Conservation (phyloP, 768 basidiomycete genomes). For the Tulasnella sp. region DNA sequence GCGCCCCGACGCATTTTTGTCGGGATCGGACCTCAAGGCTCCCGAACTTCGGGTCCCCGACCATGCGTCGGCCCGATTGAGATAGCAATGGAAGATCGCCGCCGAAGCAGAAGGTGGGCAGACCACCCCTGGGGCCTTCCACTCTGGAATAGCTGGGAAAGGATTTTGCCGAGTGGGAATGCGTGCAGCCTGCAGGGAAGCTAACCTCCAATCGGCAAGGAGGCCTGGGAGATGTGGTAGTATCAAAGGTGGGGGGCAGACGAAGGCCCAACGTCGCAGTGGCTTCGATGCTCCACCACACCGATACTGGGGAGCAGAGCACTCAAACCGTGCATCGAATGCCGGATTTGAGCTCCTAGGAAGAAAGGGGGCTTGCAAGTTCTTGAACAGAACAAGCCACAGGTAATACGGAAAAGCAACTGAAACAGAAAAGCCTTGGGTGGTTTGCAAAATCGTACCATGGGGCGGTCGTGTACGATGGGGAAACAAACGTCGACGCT, state of each 20-base stretch:
- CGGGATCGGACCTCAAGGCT: conserved; percentile 14
- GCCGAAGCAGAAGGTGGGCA: not conserved
- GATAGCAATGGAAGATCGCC: conserved; percentile 13
- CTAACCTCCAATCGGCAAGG: conserved; percentile 6
- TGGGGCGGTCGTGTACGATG: not conserved
- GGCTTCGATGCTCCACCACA: not conserved
- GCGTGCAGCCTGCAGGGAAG: conserved; percentile 1
- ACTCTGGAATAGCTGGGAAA: not conserved
- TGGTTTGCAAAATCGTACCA: not conserved
- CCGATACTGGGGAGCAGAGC: not conserved
- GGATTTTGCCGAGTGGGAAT: conserved; percentile 13
- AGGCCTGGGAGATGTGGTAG: not conserved
- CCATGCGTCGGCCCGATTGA: conserved; percentile 12
- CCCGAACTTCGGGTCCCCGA: conserved; percentile 5
- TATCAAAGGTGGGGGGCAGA: conserved; percentile 1
- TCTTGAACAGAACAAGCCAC: not conserved
- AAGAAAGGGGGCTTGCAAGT: not conserved
- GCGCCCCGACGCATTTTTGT: conserved; percentile 8
- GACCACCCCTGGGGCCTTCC: conserved; percentile 12
- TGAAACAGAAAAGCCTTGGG: not conserved
- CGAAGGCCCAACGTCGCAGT: not conserved
- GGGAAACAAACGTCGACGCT: not conserved
- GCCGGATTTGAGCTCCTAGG: not conserved
- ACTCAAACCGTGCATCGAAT: not conserved
- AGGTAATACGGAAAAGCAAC: not conserved